Evolutionary conservation across 495 filamentous ascomycete genomes (phyloP).

Genomic region (Daldinia vernicosa): DNA sequence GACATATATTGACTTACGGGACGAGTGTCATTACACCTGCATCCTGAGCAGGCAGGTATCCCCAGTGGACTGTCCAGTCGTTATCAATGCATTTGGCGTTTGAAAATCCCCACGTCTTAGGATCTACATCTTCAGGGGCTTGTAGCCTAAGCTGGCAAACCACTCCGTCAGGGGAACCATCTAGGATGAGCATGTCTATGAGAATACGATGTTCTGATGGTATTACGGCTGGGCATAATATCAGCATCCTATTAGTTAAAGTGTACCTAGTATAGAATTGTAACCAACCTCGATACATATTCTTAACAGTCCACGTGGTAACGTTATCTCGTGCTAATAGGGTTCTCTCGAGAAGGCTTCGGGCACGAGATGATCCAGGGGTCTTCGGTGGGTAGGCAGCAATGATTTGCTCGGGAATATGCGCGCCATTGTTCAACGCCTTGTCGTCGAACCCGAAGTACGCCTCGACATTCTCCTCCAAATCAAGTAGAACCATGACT

Average conservation of each 20-base stretch:
- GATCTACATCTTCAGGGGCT: background rate
- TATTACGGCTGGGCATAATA: background rate
- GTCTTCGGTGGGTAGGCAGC: background rate
- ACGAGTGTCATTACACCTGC: conserved; percentile 4
- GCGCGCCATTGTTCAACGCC: background rate
- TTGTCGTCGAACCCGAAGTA: conserved; percentile 8
- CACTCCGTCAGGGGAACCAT: background rate
- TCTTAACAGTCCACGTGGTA: background rate
- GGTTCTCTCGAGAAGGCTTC: background rate
- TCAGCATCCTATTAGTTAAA: background rate
- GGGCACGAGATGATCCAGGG: background rate
- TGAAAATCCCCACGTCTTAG: conserved; percentile 10
- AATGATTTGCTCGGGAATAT: conserved; percentile 3
- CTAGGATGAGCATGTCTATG: conserved; percentile 8
- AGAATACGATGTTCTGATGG: background rate
- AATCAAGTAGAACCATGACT: background rate
- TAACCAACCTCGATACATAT: conserved; percentile 5
- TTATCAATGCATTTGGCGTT: conserved; percentile 4
- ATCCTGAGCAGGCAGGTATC: background rate
- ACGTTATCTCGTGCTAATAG: background rate
- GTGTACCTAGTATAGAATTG: too few species aligned
- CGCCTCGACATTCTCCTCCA: background rate
- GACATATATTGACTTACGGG: background rate
- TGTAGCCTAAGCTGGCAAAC: conserved; percentile 1
- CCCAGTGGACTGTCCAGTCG: conserved; percentile 6